phyloP scores from a whole-genome alignment of 768 basidiomycete species.

The Leccinum subgranulosum region DNA sequence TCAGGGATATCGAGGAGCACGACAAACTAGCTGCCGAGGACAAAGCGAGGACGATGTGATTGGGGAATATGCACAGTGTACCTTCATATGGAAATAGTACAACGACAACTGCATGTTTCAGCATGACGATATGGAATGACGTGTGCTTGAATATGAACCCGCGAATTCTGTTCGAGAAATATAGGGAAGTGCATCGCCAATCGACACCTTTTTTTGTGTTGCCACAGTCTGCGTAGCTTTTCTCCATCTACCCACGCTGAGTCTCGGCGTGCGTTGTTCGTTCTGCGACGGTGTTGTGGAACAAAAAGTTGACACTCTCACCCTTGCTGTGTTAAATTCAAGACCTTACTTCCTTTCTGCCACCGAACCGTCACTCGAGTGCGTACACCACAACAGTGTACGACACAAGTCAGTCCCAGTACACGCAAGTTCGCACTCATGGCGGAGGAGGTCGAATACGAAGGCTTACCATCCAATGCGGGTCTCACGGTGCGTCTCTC shows the following conservation, averaged over 20 bases:
- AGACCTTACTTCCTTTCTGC: not conserved
- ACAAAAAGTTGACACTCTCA: slow-evolving; percentile 10
- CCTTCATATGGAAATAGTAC: slow-evolving; percentile 2
- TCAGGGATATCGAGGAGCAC: slow-evolving; percentile 74
- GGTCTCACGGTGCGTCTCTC: slow-evolving; percentile 58
- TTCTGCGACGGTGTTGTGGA: not conserved
- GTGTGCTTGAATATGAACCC: not conserved
- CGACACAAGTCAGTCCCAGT: slow-evolving; percentile 2
- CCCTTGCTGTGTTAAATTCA: not conserved
- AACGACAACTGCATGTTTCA: not conserved
- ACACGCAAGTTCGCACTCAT: slow-evolving; percentile 22
- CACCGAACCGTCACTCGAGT: not conserved
- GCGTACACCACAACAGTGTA: slow-evolving; percentile 4
- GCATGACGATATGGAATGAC: not conserved
- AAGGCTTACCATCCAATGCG: slow-evolving; percentile 69
- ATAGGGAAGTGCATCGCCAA: not conserved
- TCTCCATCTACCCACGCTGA: not conserved
- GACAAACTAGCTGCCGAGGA: slow-evolving; percentile 56
- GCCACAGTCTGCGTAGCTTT: not conserved
- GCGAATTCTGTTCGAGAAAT: not conserved
- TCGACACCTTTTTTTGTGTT: not conserved
- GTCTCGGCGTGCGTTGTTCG: not conserved
- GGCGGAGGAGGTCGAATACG: slow-evolving; percentile 57
- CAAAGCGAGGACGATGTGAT: slow-evolving; percentile 16
- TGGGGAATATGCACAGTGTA: not conserved